Evolutionary conservation across 768 basidiomycete species (phyloP), one percentile per base, ranked within the genome.

Genomic region (Leccinellum luteum): DNA sequence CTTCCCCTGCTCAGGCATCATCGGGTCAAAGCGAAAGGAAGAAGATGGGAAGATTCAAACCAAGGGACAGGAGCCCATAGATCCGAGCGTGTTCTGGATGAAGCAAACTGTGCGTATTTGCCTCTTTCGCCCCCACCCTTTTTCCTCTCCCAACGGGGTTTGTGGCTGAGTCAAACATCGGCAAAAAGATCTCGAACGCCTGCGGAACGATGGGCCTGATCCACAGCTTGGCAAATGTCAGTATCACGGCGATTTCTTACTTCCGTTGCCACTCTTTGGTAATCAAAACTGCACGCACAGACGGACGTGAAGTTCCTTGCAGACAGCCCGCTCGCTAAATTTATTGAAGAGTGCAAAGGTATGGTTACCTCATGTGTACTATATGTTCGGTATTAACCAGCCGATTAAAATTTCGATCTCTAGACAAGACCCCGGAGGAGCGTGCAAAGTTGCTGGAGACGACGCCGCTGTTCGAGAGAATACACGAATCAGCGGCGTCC

Each of bases 141-240:
- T 43, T 21, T 13, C 41, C 19, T 43, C 41, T 43, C 6, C 0
- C 19, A 43, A 13, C 12, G 10, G 27, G 10, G 14, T 6, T n/a
- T 9, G 21, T 45, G 13, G 27, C 58, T 52, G 51, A 56, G n/a
- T 19, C 38, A 17, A 17, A 25, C 56, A 5, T 35, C 17, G 51
- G 41, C 5, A 43, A 43, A 21, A 54, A 91, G 89, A 92, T 92
- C 56, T 70, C 78, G 4, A 94, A 94, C 64, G 92, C 92, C 0
- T 94, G 92, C 66, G 93, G 93, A 4, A 93, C 92, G 0, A 94
- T 95, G 69, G 92, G 86, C 0, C 78, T 94, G 17, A 78, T 94
- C 6, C 93, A 95, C 64, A 84, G 91, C 10, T 73, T 97, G 45
- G 83, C 85, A 21, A 97, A 98, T 68, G 89, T 93, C 58, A 60